Base-by-base conservation (phyloP, 495 filamentous ascomycete species). In the Aspergillus coremiiformis region DNA sequence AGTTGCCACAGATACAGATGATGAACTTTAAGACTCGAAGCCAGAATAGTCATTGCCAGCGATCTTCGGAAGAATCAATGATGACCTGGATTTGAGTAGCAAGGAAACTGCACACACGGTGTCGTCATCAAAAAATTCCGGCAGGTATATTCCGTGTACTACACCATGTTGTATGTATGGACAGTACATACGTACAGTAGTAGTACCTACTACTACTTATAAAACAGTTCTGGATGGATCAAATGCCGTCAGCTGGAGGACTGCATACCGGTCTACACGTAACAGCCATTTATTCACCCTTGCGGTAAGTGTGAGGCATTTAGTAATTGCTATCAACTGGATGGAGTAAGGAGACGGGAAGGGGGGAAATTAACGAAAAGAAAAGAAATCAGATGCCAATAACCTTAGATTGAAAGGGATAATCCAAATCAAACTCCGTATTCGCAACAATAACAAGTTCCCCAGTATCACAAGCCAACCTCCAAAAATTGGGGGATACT, bases 381-480 rank as follows among this genome's bases (percentile, higher is more conserved):
- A 30, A 15, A 41, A 41, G n/a, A n/a, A n/a, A n/a, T n/a, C n/a
- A n/a, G n/a, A n/a, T n/a, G n/a, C n/a, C n/a, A n/a, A n/a, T n/a
- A n/a, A n/a, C n/a, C n/a, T n/a, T n/a, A n/a, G n/a, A n/a, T n/a
- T n/a, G n/a, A n/a, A n/a, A n/a, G n/a, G n/a, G n/a, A n/a, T n/a
- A n/a, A n/a, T n/a, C n/a, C n/a, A n/a, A n/a, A n/a, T n/a, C n/a
- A n/a, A n/a, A n/a, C n/a, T n/a, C n/a, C n/a, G n/a, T n/a, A n/a
- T n/a, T n/a, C n/a, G n/a, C n/a, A n/a, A n/a, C n/a, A n/a, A n/a
- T n/a, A n/a, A n/a, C n/a, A n/a, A n/a, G n/a, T 41, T 41, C 23
- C 33, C 29, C 17, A 51, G 39, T 7, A 44, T 51, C 51, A 58
- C 55, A 47, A 54, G 55, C 45, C 53, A 51, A 42, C 44, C 15